Base-by-base conservation (phyloP, 1,139 yeast species). In the Lodderomyces theae region DNA sequence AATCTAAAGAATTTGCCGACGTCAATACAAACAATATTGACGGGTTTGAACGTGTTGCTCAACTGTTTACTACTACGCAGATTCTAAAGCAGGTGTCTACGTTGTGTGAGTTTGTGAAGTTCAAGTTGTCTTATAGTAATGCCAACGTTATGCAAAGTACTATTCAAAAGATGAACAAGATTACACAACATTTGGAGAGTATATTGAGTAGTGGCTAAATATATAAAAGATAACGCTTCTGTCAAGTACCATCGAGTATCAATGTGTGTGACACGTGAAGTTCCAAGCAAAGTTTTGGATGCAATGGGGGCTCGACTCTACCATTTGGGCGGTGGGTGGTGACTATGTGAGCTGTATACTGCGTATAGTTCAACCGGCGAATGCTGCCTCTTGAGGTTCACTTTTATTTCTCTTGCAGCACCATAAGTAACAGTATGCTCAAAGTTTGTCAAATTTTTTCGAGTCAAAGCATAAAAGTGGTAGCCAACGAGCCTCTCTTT, bases 151-250 rank as follows among this genome's bases (percentile, higher is more conserved):
- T 39, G 38, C 44, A 40, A n/a, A 51, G 48, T 38, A 50, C 58
- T 2, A 42, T 51, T 9, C 41, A 46, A 11, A 54, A 48, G 29
- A 51, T 59, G 42, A 53, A 52, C 41, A 52, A 52, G 35, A 42
- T 57, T 8, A 50, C 49, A 33, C 58, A 57, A 23, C 47, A 48
- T 36, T 44, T 58, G 28, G 60, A 56, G 18, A 54, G 53, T 32
- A 46, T 56, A 16, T 39, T 56, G 26, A 34, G 46, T 35, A 40
- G 22, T 19, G n/a, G 37, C 17, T 32, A 44, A 15, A 15, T 9
- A 30, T n/a, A 30, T 10, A 17, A 10, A 5, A 30, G 13, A 28
- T 11, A 7, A 21, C 6, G 23, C 23, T 9, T n/a, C n/a, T n/a
- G n/a, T n/a, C n/a, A n/a, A n/a, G n/a, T n/a, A n/a, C n/a, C n/a